These are phyloP conservation scores for Trypanosoma congolense DNA, from an alignment of 208 protist genomes.

Conservation along the genomic window DNA sequence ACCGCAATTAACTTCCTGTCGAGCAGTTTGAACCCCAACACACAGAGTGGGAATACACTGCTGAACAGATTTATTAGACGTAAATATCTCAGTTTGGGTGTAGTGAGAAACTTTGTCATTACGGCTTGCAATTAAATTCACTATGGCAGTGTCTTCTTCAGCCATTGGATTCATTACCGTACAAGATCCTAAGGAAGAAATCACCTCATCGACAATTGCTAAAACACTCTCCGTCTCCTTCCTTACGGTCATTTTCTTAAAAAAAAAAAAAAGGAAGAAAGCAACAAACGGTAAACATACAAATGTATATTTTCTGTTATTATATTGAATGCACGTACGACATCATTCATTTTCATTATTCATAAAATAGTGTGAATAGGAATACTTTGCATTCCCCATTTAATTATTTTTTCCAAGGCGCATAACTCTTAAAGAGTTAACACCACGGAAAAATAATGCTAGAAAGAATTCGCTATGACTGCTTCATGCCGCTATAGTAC, in stretches of 20 bases:
- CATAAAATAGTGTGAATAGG: too few relatives aligned
- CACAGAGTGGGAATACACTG: background rate
- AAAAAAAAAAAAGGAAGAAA: constrained; percentile 7
- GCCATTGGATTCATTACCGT: background rate
- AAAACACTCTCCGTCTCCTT: constrained; percentile 17
- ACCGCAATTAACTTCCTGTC: background rate
- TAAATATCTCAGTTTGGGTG: constrained; percentile 13
- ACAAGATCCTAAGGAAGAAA: constrained; percentile 10
- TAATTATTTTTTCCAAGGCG: too few relatives aligned
- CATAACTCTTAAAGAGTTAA: too few relatives aligned
- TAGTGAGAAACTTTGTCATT: constrained; percentile 8
- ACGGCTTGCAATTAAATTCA: background rate
- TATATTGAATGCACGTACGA: too few relatives aligned
- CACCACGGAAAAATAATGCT: constrained; percentile 2
- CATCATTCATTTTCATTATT: too few relatives aligned
- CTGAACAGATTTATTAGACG: constrained; percentile 4
- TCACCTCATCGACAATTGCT: constrained; percentile 22
- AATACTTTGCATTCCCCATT: too few relatives aligned
- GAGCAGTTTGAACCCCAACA: constrained; percentile 4
- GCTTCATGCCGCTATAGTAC: constrained; percentile 83
- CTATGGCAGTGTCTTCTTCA: background rate
- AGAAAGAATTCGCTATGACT: constrained; percentile 31
- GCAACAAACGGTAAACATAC: too few relatives aligned
- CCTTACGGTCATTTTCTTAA: constrained; percentile 12
- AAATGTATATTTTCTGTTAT: too few relatives aligned